Conservation (phyloP, 2,329 filamentous ascomycete species). For the Pezicula rhizophila region DNA sequence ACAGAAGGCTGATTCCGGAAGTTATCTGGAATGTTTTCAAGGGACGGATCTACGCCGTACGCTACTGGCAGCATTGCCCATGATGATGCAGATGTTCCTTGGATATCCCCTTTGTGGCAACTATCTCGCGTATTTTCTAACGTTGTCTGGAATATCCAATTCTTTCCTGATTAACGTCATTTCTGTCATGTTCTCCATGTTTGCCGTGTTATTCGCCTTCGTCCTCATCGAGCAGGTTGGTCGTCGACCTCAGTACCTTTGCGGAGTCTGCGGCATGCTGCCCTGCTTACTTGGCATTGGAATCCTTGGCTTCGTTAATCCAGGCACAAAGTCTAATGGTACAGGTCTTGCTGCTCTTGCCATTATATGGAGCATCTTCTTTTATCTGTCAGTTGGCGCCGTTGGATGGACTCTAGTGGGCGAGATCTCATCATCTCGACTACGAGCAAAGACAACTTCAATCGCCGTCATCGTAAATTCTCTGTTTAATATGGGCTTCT, state of each 20-base stretch:
- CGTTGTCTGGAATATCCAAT: background rate
- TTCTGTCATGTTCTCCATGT: background rate
- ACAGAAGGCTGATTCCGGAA: background rate
- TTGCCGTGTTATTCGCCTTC: background rate
- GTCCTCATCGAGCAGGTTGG: background rate
- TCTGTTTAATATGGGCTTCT: background rate
- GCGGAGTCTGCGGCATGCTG: background rate
- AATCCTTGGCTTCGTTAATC: background rate
- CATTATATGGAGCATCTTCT: conserved; percentile 71
- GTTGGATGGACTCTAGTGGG: conserved; percentile 81
- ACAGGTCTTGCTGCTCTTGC: conserved; percentile 53
- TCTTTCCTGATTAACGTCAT: background rate
- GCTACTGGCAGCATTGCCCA: background rate
- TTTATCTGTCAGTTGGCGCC: conserved; percentile 78
- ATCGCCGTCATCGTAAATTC: conserved; percentile 42
- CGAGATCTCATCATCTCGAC: conserved; percentile 70
- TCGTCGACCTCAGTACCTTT: background rate
- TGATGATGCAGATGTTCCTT: background rate
- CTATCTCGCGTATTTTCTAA: background rate
- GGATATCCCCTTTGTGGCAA: background rate
- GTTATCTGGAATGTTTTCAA: background rate
- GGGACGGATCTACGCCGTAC: background rate
- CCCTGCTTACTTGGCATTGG: background rate
- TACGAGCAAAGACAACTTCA: conserved; percentile 85
- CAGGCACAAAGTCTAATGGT: background rate